phyloP scores from a whole-genome alignment of 768 basidiomycete species.

The Xerocomus brunneocitrinus region DNA sequence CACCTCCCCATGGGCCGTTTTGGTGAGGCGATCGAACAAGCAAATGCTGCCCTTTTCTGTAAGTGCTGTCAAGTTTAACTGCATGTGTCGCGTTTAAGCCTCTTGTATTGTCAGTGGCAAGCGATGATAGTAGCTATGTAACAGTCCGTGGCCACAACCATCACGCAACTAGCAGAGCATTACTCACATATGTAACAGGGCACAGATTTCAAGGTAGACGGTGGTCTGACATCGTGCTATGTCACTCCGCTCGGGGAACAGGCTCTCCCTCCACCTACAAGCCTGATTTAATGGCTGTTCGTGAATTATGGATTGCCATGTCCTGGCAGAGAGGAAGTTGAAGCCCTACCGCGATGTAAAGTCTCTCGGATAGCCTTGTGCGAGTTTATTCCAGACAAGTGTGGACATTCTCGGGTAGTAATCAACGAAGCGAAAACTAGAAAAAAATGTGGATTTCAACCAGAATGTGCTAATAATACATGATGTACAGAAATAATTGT shows the following conservation, averaged over 20 bases:
- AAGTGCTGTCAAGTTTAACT: constrained; percentile 33
- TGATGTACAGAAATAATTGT: not conserved
- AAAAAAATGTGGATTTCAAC: not conserved
- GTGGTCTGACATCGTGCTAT: constrained; percentile 88
- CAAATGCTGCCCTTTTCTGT: constrained; percentile 91
- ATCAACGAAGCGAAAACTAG: not conserved
- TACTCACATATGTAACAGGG: constrained; percentile 43
- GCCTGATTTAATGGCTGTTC: constrained; percentile 39
- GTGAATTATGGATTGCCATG: not conserved
- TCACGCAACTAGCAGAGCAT: not conserved
- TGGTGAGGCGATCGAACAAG: constrained; percentile 94
- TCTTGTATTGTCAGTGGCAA: constrained; percentile 55
- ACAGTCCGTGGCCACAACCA: constrained; percentile 53
- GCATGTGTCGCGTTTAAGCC: constrained; percentile 5
- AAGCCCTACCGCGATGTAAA: not conserved
- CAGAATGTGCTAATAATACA: not conserved
- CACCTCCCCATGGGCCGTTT: constrained; percentile 97
- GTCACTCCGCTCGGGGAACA: constrained; percentile 86
- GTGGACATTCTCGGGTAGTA: too few relatives aligned
- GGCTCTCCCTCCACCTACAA: constrained; percentile 62
- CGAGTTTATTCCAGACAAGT: too few relatives aligned
- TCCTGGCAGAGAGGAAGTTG: not conserved
- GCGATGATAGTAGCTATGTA: constrained; percentile 93
- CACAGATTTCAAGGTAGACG: constrained; percentile 94
- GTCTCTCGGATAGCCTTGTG: not conserved